Evolutionary conservation across 2,329 filamentous ascomycete species (phyloP).

Genomic region (Sporothrix inflata): DNA sequence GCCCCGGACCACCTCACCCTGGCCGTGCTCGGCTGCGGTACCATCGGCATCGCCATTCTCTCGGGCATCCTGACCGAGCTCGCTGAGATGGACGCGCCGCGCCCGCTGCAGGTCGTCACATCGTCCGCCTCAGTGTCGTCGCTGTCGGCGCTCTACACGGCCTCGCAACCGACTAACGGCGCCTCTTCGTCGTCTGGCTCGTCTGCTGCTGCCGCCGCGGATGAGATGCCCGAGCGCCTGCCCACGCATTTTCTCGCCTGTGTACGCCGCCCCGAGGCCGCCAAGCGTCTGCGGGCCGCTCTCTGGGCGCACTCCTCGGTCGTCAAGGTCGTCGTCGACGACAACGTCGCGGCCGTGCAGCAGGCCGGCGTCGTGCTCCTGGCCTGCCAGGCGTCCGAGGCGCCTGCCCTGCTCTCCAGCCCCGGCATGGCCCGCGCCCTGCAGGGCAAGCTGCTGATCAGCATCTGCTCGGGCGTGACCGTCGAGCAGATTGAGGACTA

Average conservation of each 20-base stretch:
- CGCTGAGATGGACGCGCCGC: conserved; percentile 52
- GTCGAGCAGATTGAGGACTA: conserved; percentile 67
- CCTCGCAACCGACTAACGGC: not conserved
- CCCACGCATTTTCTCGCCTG: conserved; percentile 81
- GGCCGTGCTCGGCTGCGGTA: conserved; percentile 81
- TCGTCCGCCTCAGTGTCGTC: conserved; percentile 37
- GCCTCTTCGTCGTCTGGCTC: conserved; percentile 37
- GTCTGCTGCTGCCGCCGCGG: conserved; percentile 48
- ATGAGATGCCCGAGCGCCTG: conserved; percentile 59
- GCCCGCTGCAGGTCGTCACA: conserved; percentile 52
- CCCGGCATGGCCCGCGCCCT: conserved; percentile 71
- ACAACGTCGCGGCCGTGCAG: conserved; percentile 69
- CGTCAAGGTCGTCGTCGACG: conserved; percentile 69
- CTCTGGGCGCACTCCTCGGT: conserved; percentile 65
- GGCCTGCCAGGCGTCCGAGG: conserved; percentile 79
- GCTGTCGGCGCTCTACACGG: conserved; percentile 21
- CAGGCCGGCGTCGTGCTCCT: conserved; percentile 75
- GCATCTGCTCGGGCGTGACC: conserved; percentile 77
- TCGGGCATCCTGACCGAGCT: conserved; percentile 77
- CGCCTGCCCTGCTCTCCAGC: conserved; percentile 67
- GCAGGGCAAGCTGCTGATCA: conserved; percentile 78
- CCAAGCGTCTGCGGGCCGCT: conserved; percentile 67
- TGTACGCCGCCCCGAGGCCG: conserved; percentile 71
- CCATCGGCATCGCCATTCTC: conserved; percentile 83
- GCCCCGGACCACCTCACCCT: conserved; percentile 60